Evolutionary conservation across 2,329 filamentous ascomycete species (phyloP).

Genomic region (Pseudocercospora musae): DNA sequence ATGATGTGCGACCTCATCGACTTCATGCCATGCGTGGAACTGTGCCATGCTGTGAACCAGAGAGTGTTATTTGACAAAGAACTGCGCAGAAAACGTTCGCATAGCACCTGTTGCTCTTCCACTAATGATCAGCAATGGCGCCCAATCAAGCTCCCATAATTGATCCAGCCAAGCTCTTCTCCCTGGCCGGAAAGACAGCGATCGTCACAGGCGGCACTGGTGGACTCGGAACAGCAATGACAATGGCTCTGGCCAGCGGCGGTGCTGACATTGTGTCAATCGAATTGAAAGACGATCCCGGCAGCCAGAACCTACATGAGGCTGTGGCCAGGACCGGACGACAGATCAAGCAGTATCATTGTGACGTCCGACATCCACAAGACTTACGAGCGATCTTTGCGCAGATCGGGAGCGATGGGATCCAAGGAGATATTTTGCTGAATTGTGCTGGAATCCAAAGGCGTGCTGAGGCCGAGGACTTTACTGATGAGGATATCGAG

Average conservation of each 20-base stretch:
- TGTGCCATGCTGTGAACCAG: background rate
- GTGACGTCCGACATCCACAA: constrained; percentile 17
- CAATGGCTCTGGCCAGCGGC: constrained; percentile 29
- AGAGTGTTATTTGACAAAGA: background rate
- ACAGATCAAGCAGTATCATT: constrained; percentile 16
- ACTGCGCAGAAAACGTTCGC: background rate
- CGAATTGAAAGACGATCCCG: constrained; percentile 18
- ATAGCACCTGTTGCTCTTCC: background rate
- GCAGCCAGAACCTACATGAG: constrained; percentile 5
- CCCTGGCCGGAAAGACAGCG: constrained; percentile 21
- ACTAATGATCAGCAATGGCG: background rate
- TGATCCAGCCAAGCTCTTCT: constrained; percentile 20
- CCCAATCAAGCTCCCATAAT: constrained; percentile 13
- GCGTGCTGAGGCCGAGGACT: constrained; percentile 28
- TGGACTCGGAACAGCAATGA: constrained; percentile 35
- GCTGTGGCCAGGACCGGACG: constrained; percentile 14
- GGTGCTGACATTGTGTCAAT: constrained; percentile 33
- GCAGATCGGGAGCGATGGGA: constrained; percentile 24
- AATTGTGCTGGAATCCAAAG: constrained; percentile 33
- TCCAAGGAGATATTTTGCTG: constrained; percentile 29
- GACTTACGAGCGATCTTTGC: constrained; percentile 16
- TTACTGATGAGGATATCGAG: constrained; percentile 32
- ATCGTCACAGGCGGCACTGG: constrained; percentile 25
- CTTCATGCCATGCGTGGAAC: background rate
- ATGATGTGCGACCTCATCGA: background rate